Evolutionary conservation across 2,329 filamentous ascomycete species (phyloP).

Genomic region (Thielaviopsis punctulata): DNA sequence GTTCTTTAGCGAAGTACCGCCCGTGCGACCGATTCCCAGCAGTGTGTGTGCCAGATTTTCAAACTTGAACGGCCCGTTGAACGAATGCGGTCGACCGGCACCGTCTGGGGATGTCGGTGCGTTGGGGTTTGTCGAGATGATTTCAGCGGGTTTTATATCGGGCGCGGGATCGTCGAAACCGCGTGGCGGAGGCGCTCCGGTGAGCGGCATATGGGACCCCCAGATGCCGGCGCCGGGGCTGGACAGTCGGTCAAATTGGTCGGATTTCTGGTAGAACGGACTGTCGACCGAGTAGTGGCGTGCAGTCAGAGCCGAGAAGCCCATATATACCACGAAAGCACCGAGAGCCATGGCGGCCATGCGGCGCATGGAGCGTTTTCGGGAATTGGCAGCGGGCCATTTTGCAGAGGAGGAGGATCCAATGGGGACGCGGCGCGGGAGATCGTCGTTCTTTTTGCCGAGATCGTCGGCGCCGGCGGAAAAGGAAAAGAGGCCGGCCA

Average conservation of each 20-base stretch:
- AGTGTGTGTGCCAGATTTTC: slow-evolving; percentile 46
- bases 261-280: slow-evolving; percentile 9
- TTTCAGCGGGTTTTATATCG: not conserved
- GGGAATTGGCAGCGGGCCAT: slow-evolving; percentile 20
- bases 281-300: slow-evolving; percentile 5
- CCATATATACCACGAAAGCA: not conserved
- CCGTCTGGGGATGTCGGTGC: slow-evolving; percentile 5
- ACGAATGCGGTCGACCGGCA: slow-evolving; percentile 21
- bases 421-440: slow-evolving; percentile 17
- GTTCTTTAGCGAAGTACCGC: slow-evolving; percentile 34
- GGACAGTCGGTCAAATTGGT: not conserved
- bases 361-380: slow-evolving; percentile 33
- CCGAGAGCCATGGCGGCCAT: slow-evolving; percentile 30
- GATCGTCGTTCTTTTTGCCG: slow-evolving; percentile 44
- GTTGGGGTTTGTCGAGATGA: not conserved
- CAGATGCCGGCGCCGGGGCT: not conserved
- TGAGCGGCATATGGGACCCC: not conserved
- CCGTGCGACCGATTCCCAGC: slow-evolving; percentile 36
- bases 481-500: slow-evolving; percentile 17
- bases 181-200: not conserved
- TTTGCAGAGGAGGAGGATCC: slow-evolving; percentile 18
- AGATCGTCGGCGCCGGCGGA: slow-evolving; percentile 37
- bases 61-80: slow-evolving; percentile 55
- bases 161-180: slow-evolving; percentile 8
- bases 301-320: not conserved